These are phyloP conservation scores for Pseudogymnoascus sp. DNA, from an alignment of 2,329 filamentous ascomycete genomes.

Conservation along the genomic window DNA sequence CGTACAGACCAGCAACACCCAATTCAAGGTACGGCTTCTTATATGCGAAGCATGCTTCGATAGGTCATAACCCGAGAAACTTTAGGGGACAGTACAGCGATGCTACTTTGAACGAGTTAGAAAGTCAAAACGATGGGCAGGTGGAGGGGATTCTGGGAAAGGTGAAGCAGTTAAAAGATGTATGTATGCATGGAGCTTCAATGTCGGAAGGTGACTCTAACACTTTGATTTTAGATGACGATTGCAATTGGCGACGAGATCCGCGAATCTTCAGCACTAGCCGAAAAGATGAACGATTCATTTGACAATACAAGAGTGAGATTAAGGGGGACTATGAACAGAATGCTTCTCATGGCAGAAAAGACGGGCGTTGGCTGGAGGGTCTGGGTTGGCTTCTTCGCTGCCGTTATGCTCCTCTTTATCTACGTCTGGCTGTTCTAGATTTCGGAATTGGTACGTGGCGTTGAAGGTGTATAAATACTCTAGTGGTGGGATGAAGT, in stretches of 20 bases:
- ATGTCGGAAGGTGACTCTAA: background rate
- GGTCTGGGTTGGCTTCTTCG: conserved; percentile 86
- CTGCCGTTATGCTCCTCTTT: conserved; percentile 73
- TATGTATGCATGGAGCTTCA: conserved; percentile 36
- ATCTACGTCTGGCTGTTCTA: conserved; percentile 87
- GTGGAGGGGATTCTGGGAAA: conserved; percentile 87
- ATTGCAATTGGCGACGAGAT: conserved; percentile 93
- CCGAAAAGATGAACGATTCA: conserved; percentile 90
- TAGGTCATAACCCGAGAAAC: background rate
- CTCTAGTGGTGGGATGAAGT: background rate
- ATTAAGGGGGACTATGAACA: conserved; percentile 86
- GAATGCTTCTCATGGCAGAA: conserved; percentile 94
- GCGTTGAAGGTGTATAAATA: conserved; percentile 7
- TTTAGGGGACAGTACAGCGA: conserved; percentile 82
- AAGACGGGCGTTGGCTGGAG: conserved; percentile 92
- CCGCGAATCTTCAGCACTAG: conserved; percentile 75
- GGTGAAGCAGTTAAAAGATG: conserved; percentile 81
- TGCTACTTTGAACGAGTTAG: conserved; percentile 82
- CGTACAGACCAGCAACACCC: conserved; percentile 61
- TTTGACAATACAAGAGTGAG: conserved; percentile 80
- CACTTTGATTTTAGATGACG: conserved; percentile 55
- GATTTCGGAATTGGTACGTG: conserved; percentile 18
- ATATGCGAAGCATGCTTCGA: background rate
- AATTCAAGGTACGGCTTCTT: conserved; percentile 50
- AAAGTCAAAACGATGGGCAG: conserved; percentile 89